Evolutionary conservation across 2,329 filamentous ascomycete genomes (phyloP), one percentile per base, ranked within the genome.

Genomic region (Phaeomoniella chlamydospora): DNA sequence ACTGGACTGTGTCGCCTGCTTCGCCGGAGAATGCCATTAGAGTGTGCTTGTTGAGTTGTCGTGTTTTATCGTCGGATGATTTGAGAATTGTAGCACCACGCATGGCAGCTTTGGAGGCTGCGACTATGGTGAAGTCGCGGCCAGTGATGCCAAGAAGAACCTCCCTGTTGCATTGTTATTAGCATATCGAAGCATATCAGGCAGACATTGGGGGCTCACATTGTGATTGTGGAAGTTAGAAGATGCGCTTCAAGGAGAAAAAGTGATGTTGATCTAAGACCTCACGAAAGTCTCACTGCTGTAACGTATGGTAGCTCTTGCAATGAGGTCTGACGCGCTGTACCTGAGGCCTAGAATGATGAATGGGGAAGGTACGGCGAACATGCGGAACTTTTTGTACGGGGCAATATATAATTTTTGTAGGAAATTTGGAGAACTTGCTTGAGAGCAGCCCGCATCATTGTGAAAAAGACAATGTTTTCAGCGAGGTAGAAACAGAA

Each of bases 81-180:
- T 98, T 98, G 56, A 98, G 78, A 60, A 98, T 81, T 41, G 88
- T 94, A 45, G 86, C 84, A 53, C 90, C 90, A 67, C 90, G 79
- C 87, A 96, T 96, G 52, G 87, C 84, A 56, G 90, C 90, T 70
- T 98, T 96, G 44, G 87, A 96, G 52, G 90, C 84, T 53, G 86
- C 90, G 59, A 98, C 78, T 72, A 98, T 77, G 67, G 87, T 92
- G 62, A 94, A 98, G 74, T 98, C 92, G 71, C 94, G 94, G 68
- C 90, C 92, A 41, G 88, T 94, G 61, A 98, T 94, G 55, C 90
- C 90, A 50, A 98, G 74, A 57, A 98, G 74, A 59, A 96, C 84
- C 77, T 98, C 90, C 90, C 87, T 96, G 40, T 37, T 37, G 26
- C 17, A 41, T 31, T 41, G 36, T 34, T 26, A 18, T n/a, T n/a